These are phyloP conservation scores for Carex cristatella DNA, from an alignment of 176 grass and related monocot species.

Conservation along the genomic window DNA sequence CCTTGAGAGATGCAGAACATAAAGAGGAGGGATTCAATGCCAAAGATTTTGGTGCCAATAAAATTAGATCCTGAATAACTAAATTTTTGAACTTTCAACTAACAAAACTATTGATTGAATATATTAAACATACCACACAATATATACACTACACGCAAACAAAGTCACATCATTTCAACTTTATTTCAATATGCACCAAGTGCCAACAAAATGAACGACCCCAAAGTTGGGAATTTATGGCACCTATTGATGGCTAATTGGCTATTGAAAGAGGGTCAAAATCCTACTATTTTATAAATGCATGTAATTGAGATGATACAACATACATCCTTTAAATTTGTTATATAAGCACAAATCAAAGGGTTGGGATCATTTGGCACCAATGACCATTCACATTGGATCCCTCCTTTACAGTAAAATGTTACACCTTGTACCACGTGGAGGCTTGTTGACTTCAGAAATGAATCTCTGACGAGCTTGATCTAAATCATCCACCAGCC, in stretches of 20 bases:
- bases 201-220: not conserved
- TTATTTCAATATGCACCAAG: not conserved
- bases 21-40: not conserved
- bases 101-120: not conserved
- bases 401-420: not conserved
- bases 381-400: too few species aligned
- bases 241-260: not conserved
- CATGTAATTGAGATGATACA: constrained; percentile 3
- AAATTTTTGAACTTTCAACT: not conserved
- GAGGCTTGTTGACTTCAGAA: constrained; percentile 88
- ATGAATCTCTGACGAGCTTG: constrained; percentile 72
- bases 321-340: constrained; percentile 9
- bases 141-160: not conserved
- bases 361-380: too few species aligned
- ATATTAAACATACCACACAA: not conserved
- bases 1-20: not conserved
- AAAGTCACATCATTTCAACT: not conserved
- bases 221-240: not conserved
- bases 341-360: not conserved
- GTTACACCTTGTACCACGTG: constrained; percentile 75
- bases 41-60: not conserved
- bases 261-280: not conserved
- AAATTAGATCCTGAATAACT: not conserved
- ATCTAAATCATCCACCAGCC: constrained; percentile 62
- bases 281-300: not conserved